Base-by-base conservation (phyloP, 352 stramenopile genomes). In the Phytophthora lateralis region DNA sequence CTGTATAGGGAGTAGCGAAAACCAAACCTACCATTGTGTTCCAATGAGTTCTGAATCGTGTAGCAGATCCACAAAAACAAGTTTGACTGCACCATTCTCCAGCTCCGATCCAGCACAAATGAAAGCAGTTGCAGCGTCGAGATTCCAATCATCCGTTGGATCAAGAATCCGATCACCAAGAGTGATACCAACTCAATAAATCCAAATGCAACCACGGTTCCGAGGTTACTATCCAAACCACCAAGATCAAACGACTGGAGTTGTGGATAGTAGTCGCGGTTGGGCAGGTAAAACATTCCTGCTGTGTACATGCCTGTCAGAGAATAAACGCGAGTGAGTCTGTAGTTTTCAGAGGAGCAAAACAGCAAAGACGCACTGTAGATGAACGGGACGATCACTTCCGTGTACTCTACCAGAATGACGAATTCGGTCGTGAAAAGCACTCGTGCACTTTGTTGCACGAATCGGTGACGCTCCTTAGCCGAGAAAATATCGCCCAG, bases 61-160 rank as follows among this genome's bases (percentile, higher is more conserved):
- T 68, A 71, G 14, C 65, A 47, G n/a, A 74, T 63, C 74, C 71
- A 82, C 15, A 82, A 27, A 10, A 82, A 42, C 24, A 79, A 29
- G 32, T 78, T 77, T 5, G 54, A 49, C 49, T 74, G 74, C 24
- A 82, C 60, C 52, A 73, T 68, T n/a, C 43, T 34, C 55, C 57
- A 67, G 20, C 76, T 59, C 0, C 8, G 46, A 21, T 80, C 60
- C 0, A 82, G 60, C 35, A 80, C 74, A 17, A 80, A 80, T 4
- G 58, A 55, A 4, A 83, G 44, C 15, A 75, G 55, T 1, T 49
- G 54, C 3, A 74, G 18, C 3, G 48, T 54, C 4, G 68, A 80
- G 7, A 61, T 32, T 1, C 60, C 10, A 1, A 74, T 4, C n/a
- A 56, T 45, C 1, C 50, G 52, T 32, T 57, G 66, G 4, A 80